These are phyloP conservation scores for Hypoxylon sp. DNA, from an alignment of 2,329 filamentous ascomycete species.

Conservation along the genomic window DNA sequence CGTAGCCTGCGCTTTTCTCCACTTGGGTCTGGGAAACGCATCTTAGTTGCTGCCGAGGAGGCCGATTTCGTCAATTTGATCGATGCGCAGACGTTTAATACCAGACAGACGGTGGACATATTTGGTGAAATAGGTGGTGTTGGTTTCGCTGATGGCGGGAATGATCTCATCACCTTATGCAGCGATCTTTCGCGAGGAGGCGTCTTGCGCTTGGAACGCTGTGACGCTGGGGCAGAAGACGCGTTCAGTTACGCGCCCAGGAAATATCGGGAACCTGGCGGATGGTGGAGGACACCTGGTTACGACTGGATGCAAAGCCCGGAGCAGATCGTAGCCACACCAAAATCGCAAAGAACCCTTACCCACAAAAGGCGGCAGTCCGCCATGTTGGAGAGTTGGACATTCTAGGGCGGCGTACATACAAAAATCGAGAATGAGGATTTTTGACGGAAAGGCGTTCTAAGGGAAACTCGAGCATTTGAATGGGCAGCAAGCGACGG, in stretches of 20 bases:
- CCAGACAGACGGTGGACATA: slow-evolving; percentile 77
- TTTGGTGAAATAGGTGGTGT: slow-evolving; percentile 81
- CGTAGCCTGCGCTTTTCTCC: slow-evolving; percentile 79
- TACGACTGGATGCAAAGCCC: slow-evolving; percentile 49
- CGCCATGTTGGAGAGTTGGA: slow-evolving; percentile 46
- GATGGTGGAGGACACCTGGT: slow-evolving; percentile 37
- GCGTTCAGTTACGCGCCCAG: slow-evolving; percentile 38
- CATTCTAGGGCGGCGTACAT: slow-evolving; percentile 39
- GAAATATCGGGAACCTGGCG: slow-evolving; percentile 21
- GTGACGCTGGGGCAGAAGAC: slow-evolving; percentile 54
- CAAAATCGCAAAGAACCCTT: slow-evolving; percentile 44
- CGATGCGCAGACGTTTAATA: slow-evolving; percentile 71
- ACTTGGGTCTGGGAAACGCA: slow-evolving; percentile 71
- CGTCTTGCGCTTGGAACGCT: slow-evolving; percentile 70
- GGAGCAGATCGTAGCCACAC: slow-evolving; percentile 40
- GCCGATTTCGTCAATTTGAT: slow-evolving; percentile 79
- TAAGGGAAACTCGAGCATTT: slow-evolving; percentile 38
- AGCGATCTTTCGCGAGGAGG: slow-evolving; percentile 75
- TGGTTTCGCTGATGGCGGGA: slow-evolving; percentile 73
- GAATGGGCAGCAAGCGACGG: slow-evolving; percentile 41
- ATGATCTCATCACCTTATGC: slow-evolving; percentile 75
- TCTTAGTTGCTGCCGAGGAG: slow-evolving; percentile 79
- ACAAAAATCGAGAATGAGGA: slow-evolving; percentile 20
- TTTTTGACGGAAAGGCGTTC: slow-evolving; percentile 35
- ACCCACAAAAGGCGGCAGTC: slow-evolving; percentile 47